phyloP scores from a whole-genome alignment of 2,329 filamentous ascomycete species.

The Acarospora socialis region DNA sequence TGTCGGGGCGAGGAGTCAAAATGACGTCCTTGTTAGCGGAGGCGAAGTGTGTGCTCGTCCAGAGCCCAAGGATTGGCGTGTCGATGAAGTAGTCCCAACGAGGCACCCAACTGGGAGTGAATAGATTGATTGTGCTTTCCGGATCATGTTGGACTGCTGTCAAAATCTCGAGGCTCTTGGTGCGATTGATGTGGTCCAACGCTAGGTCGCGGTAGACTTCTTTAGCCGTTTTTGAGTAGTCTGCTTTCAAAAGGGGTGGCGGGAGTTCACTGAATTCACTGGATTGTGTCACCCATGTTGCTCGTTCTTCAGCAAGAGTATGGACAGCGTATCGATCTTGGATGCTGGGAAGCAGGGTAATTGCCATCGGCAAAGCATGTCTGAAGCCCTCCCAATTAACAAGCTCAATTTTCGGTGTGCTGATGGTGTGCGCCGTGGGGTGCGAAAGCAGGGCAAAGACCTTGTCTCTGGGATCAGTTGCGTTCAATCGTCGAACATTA shows the following conservation, averaged over 20 bases:
- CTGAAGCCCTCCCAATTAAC: too few species aligned
- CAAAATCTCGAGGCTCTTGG: not conserved
- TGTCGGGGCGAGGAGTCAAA: not conserved
- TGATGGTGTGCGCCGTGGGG: slow-evolving; percentile 2
- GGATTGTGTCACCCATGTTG: too few species aligned
- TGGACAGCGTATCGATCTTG: not conserved
- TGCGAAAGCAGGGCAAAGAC: slow-evolving; percentile 3
- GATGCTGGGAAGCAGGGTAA: not conserved
- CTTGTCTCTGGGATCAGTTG: slow-evolving; percentile 2
- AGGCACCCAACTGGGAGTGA: slow-evolving; percentile 1
- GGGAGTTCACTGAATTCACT: too few species aligned
- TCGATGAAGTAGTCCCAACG: not conserved
- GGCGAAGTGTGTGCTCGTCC: not conserved
- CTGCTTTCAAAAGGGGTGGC: not conserved
- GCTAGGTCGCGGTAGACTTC: not conserved
- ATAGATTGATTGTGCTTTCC: too few species aligned
- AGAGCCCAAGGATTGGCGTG: not conserved
- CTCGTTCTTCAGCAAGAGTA: not conserved
- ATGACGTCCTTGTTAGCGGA: not conserved
- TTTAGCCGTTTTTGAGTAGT: not conserved
- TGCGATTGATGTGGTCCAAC: slow-evolving; percentile 2
- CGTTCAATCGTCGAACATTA: too few species aligned
- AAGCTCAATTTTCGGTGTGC: too few species aligned
- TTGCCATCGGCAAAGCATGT: too few species aligned
- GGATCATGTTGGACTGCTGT: slow-evolving; percentile 2